Percentiles rank a stretch among this genome's conserved stretches.
Evolutionary conservation across 768 basidiomycete genomes (phyloP).

Genomic region (Mrakia frigida): DNA sequence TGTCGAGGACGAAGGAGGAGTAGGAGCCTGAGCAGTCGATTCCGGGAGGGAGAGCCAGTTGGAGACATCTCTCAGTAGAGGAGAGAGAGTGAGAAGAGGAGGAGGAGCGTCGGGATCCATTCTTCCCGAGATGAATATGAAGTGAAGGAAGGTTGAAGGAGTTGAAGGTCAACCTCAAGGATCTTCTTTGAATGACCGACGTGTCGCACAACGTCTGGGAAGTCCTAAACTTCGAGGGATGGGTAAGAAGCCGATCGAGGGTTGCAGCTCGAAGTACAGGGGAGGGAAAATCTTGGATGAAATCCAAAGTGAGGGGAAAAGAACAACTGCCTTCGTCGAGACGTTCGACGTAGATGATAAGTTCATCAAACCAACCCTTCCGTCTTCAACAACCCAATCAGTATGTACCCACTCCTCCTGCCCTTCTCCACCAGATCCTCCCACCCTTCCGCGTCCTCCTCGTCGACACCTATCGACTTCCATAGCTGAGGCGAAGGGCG

Average conservation of each 20-base stretch:
- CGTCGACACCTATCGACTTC: conserved; percentile 4
- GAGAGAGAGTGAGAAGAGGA: background rate
- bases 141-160: background rate
- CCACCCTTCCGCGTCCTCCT: background rate
- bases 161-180: background rate
- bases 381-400: background rate
- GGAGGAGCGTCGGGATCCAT: conserved; percentile 20
- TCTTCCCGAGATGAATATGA: background rate
- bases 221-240: no score
- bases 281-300: no score
- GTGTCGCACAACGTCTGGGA: no score
- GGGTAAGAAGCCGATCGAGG: no score
- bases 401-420: background rate
- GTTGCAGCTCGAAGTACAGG: no score
- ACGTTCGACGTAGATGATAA: no score
- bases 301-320: no score
- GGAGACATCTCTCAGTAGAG: conserved; percentile 21
- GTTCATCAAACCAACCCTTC: conserved; percentile 8
- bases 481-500: background rate
- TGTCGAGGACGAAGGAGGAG: background rate
- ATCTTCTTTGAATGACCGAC: no score
- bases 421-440: conserved; percentile 7
- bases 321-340: no score
- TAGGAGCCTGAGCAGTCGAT: background rate
- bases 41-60: conserved; percentile 24